Base-by-base conservation (phyloP, 495 filamentous ascomycete genomes). In the Podospora appendiculata region DNA sequence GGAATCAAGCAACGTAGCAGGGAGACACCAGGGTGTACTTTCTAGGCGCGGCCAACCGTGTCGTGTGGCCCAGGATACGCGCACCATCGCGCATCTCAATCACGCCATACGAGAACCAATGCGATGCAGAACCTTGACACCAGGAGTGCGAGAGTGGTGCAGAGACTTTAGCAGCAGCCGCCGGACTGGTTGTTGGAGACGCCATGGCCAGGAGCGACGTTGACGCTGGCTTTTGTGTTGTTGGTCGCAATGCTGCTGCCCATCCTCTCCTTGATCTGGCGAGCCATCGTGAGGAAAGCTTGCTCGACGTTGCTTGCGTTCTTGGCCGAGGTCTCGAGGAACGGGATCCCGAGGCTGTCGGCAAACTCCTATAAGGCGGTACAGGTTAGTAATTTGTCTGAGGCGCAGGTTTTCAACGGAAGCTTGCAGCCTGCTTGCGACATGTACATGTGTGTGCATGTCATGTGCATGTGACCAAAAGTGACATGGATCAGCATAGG, bases 201-300 rank as follows among this genome's bases (percentile, higher is more conserved):
- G 63, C 92, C 90, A 69, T 93, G 89, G 60, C 94, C 94, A 65
- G 88, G 86, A 44, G 88, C 85, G 56, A 99, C 93, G 62, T 94
- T 89, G 65, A 99, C 90, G 54, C 89, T 95, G 48, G 91, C 90
- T 78, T 99, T 99, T 78, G 94, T 95, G 79, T 97, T 95, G 72
- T 90, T 89, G 53, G 90, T 91, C 19, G 90, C 88, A 53, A 81
- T 80, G 53, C 89, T 96, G 65, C 89, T 96, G 63, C 93, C 93
- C 93, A 97, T 97, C 58, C 94, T 85, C 76, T 99, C 94, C 81
- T 99, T 99, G 76, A 99, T 97, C 69, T 97, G 92, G 71, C 93
- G 87, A 50, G 93, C 93, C 93, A 99, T 99, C 63, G 93, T 97
- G 74, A 99, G 76, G 85, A 99, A 99, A 62, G 93, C 90, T 76